Base-by-base conservation (phyloP, 345 rosid species). In the Turritis glabra region DNA sequence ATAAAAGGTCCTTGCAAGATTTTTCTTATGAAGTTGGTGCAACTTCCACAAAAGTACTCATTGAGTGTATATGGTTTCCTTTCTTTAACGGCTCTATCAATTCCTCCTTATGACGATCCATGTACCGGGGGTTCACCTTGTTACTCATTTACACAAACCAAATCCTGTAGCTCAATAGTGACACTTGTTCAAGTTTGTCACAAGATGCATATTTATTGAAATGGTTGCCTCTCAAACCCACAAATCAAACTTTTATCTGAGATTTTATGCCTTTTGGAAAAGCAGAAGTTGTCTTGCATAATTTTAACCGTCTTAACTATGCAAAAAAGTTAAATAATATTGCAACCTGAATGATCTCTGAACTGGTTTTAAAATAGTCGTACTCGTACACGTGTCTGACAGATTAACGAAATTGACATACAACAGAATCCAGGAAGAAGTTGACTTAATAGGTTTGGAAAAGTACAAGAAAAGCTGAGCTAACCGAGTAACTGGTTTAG, bases 381-480 rank as follows among this genome's bases (percentile, higher is more conserved):
- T 59, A 44, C 23, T 38, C 17, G 30, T 59, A 44, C 23, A 43
- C 55, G 58, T 43, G 56, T 46, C 57, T 46, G 33, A 70, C 1
- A 90, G 30, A 50, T 53, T 62, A 72, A 50, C 40, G 2, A 35
- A 50, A 61, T 38, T 35, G 37, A 2, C 8, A 35, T 48, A 60
- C 38, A 35, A 60, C 13, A 29, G 35, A 37, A 47, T 35, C 19
- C 37, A 33, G 25, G 21, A 48, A 18, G 53, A 50, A 51, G 3
- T 5, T 29, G 35, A 22, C 48, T 30, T 64, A 13, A 22, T 54
- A 73, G 7, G 65, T 32, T 44, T 13, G n/a, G 58, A 13, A 32
- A 64, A 22, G 71, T 17, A 64, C 12, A 22, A 17, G 13, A 33
- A 46, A 46, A 64, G 23, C 29, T 21, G 29, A 33, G 65, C 71